Evolutionary conservation across 805 yeast genomes (phyloP).

Genomic region (Spencermartinsiella europaea): DNA sequence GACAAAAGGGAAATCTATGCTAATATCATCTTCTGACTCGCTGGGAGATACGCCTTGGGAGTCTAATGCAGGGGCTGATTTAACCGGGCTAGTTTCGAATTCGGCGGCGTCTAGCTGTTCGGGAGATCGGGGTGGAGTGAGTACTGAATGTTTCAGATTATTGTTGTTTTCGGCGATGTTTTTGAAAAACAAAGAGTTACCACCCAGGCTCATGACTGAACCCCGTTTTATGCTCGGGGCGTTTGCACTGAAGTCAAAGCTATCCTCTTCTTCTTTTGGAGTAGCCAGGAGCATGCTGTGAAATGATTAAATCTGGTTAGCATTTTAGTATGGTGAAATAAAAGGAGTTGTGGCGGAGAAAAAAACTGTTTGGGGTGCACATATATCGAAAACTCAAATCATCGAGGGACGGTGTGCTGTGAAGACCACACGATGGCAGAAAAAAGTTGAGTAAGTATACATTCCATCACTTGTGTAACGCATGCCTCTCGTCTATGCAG

Average conservation of each 20-base stretch:
- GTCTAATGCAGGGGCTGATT: not conserved
- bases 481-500: too few species aligned
- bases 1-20: constrained; percentile 30
- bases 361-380: too few species aligned
- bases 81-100: not conserved
- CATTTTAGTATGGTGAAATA: not conserved
- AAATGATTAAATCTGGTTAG: not conserved
- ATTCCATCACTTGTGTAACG: too few species aligned
- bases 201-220: constrained; percentile 7
- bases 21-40: constrained; percentile 1
- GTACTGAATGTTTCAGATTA: not conserved
- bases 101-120: not conserved
- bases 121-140: constrained; percentile 11
- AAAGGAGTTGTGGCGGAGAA: too few species aligned
- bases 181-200: constrained; percentile 1
- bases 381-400: too few species aligned
- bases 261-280: not conserved
- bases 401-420: too few species aligned
- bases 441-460: too few species aligned
- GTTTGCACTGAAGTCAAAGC: constrained; percentile 9
- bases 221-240: constrained; percentile 7
- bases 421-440: too few species aligned
- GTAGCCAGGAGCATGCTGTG: not conserved
- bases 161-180: not conserved
- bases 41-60: not conserved